Evolutionary conservation across 148 eudicot genomes (phyloP).

Genomic region (Amaranthus palmeri): DNA sequence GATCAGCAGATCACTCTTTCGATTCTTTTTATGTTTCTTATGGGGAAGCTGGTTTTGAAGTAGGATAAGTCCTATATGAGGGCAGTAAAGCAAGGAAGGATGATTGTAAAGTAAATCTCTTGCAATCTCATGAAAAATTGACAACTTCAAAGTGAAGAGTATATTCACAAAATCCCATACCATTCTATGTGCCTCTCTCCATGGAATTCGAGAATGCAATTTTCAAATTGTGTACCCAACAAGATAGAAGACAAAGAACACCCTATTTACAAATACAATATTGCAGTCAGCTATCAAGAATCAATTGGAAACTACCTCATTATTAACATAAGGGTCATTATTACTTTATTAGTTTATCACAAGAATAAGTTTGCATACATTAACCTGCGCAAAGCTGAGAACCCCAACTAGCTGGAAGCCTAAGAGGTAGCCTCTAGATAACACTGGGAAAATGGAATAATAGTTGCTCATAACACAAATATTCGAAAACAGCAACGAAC

Average conservation of each 20-base stretch:
- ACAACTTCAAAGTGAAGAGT: slow-evolving; percentile 26
- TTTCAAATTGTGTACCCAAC: slow-evolving; percentile 1
- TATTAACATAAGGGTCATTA: too few species aligned
- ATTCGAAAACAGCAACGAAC: slow-evolving; percentile 7
- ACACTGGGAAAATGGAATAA: too few species aligned
- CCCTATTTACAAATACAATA: not conserved
- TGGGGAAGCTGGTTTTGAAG: slow-evolving; percentile 18
- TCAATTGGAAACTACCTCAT: too few species aligned
- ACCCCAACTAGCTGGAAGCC: too few species aligned
- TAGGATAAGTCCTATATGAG: not conserved
- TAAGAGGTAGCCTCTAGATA: too few species aligned
- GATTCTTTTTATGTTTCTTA: slow-evolving; percentile 28
- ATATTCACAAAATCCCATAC: slow-evolving; percentile 1
- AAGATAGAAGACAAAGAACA: not conserved
- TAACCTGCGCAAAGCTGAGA: too few species aligned
- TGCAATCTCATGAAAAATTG: slow-evolving; percentile 27
- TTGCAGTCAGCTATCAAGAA: too few species aligned
- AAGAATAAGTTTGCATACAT: too few species aligned
- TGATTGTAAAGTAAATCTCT: not conserved
- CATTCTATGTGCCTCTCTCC: not conserved
- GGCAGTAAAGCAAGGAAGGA: too few species aligned
- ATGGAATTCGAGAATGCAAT: slow-evolving; percentile 19
- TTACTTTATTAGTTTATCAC: too few species aligned
- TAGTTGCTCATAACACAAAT: not conserved
- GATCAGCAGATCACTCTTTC: slow-evolving; percentile 14